Evolutionary conservation across 345 rosid genomes (phyloP), one percentile per base, ranked within the genome.

Genomic region (Noccaea bulbosa): DNA sequence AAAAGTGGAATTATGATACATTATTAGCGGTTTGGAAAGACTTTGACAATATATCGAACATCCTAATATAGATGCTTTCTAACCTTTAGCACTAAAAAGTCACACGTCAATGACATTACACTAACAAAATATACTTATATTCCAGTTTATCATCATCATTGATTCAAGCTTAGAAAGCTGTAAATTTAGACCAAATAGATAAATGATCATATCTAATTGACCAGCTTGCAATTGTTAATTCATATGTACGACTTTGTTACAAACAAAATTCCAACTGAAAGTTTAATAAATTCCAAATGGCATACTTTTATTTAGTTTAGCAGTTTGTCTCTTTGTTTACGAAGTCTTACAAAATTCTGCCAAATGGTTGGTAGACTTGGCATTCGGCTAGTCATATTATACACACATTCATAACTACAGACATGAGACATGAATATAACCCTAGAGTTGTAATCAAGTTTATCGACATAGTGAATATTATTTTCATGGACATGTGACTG

Each of bases 311-410:
- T 45, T 46, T 52, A 45, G 49, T 38, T 38, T 27, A 43, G 48
- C 50, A 14, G 71, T 72, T 64, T 46, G 51, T 65, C 41, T 71
- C 75, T 73, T 56, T 65, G 66, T 65, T 66, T 66, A 73, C 67
- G 12, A 66, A 65, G 54, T 57, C 72, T 49, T 53, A 39, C 17
- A 48, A 8, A 30, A 2, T 46, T 2, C 16, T 6, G 24, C 39
- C 15, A 58, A 66, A 38, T 49, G 67, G 62, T 41, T 66, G 54
- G 60, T 50, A 65, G 61, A 49, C 41, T 57, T 73, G 66, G 48
- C 67, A 58, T 17, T 47, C 51, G 47, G 65, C 30, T 49, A 73
- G 37, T 54, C 33, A 57, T 65, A 48, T 11, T 16, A 65, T 16
- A 59, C 4, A 35, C 30, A 45, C 9, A 27, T 63, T 37, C 8